Evolutionary conservation across 768 basidiomycete species (phyloP).

Genomic region (Pisolithus albus): DNA sequence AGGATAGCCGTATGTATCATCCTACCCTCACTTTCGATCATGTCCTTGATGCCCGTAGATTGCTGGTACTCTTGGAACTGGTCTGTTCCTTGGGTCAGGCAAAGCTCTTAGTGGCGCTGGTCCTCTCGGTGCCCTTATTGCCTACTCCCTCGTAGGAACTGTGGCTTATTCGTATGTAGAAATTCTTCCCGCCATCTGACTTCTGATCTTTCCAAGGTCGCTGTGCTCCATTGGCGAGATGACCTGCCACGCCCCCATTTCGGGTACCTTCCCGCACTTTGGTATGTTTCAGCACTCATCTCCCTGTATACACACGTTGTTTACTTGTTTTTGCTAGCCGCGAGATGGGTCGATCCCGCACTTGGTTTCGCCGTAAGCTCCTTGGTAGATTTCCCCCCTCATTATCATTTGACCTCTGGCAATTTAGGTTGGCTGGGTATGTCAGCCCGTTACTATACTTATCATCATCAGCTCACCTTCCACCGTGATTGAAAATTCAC

Average conservation of each 20-base stretch:
- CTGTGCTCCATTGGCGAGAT: conserved; percentile 72
- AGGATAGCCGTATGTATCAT: conserved; percentile 55
- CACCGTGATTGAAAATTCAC: background rate
- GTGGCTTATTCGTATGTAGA: conserved; percentile 54
- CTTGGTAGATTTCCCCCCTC: background rate
- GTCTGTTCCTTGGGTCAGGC: conserved; percentile 68
- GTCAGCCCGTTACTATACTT: conserved; percentile 26
- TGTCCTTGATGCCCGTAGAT: conserved; percentile 33
- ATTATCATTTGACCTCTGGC: too few relatives aligned
- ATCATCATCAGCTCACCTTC: too few relatives aligned
- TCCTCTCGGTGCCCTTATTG: conserved; percentile 59
- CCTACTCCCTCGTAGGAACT: conserved; percentile 58
- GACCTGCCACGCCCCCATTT: conserved; percentile 73
- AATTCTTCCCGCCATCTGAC: conserved; percentile 18
- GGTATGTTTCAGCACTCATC: conserved; percentile 27
- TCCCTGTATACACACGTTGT: background rate
- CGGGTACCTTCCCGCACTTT: conserved; percentile 73
- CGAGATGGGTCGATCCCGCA: conserved; percentile 54
- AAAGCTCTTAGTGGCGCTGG: conserved; percentile 53
- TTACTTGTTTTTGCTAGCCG: conserved; percentile 28
- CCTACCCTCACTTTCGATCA: background rate
- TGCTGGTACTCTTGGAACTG: conserved; percentile 71
- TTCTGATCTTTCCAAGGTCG: conserved; percentile 37
- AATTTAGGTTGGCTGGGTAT: conserved; percentile 23
- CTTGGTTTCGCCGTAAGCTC: conserved; percentile 53